Evolutionary conservation across 2,329 filamentous ascomycete genomes (phyloP).

Genomic region (Botrytis sinoallii): DNA sequence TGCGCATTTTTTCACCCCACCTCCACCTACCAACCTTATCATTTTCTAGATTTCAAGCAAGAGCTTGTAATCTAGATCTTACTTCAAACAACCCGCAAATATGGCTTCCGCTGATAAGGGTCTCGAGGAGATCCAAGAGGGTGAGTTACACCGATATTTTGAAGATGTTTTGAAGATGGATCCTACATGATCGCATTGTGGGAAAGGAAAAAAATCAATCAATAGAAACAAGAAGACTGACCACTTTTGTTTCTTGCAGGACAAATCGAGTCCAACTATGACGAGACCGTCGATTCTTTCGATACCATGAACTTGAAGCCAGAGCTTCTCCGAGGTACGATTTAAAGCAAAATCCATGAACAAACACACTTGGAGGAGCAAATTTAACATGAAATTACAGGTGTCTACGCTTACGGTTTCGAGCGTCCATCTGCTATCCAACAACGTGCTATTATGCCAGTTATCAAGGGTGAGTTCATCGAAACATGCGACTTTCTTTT

Average conservation of each 20-base stretch:
- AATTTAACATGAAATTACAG: slow-evolving; percentile 39
- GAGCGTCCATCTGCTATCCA: slow-evolving; percentile 99
- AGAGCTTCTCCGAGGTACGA: slow-evolving; percentile 90
- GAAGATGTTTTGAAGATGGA: not conserved
- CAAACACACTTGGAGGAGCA: slow-evolving; percentile 18
- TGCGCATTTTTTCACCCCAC: slow-evolving; percentile 36
- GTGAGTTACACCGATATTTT: slow-evolving; percentile 52
- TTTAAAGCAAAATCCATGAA: slow-evolving; percentile 8
- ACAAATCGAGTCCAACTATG: slow-evolving; percentile 99
- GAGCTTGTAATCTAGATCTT: slow-evolving; percentile 73
- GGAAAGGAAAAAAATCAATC: not conserved
- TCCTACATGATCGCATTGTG: not conserved
- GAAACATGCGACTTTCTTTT: slow-evolving; percentile 10
- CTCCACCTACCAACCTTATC: slow-evolving; percentile 38
- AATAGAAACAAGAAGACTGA: not conserved
- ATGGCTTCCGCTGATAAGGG: slow-evolving; percentile 90
- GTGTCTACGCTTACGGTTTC: slow-evolving; percentile 99
- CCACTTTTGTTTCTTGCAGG: slow-evolving; percentile 50
- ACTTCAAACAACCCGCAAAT: slow-evolving; percentile 66
- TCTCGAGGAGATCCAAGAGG: slow-evolving; percentile 95
- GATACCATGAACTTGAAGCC: slow-evolving; percentile 96
- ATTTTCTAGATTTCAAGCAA: slow-evolving; percentile 64
- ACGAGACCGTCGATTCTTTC: slow-evolving; percentile 99
- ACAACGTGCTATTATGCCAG: slow-evolving; percentile 99
- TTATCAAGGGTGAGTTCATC: slow-evolving; percentile 84